Conservation (phyloP, 495 filamentous ascomycete species). For the Podospora sp. region DNA sequence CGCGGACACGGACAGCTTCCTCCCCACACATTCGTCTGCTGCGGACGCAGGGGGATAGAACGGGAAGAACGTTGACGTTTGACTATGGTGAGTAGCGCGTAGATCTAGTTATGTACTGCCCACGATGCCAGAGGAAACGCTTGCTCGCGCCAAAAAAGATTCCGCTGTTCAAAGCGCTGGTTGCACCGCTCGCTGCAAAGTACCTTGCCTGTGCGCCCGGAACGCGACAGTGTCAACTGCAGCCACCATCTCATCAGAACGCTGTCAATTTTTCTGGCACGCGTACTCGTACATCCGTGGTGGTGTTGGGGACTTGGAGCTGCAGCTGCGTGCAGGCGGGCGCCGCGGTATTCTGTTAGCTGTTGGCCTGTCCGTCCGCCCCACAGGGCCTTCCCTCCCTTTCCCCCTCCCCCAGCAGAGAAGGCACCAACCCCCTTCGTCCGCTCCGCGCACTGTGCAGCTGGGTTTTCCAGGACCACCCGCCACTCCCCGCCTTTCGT, state of each 20-base stretch:
- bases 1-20: neutral
- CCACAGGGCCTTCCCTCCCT: neutral
- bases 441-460: slow-evolving; percentile 28
- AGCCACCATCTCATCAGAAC: slow-evolving; percentile 21
- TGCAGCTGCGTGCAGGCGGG: slow-evolving; percentile 37
- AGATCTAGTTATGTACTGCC: neutral
- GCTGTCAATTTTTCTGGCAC: slow-evolving; percentile 12
- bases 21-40: neutral
- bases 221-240: slow-evolving; percentile 29
- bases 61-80: slow-evolving; percentile 14
- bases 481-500: slow-evolving; percentile 52
- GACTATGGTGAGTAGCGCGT: neutral
- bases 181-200: slow-evolving; percentile 28
- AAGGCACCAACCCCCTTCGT: slow-evolving; percentile 35
- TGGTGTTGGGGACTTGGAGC: slow-evolving; percentile 22
- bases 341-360: slow-evolving; percentile 11
- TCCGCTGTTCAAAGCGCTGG: slow-evolving; percentile 22
- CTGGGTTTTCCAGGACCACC: slow-evolving; percentile 34
- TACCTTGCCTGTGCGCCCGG: slow-evolving; percentile 32
- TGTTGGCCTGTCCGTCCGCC: slow-evolving; percentile 19
- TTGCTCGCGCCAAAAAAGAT: slow-evolving; percentile 19
- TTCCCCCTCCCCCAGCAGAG: slow-evolving; percentile 7
- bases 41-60: slow-evolving; percentile 6
- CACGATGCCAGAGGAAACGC: neutral
- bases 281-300: slow-evolving; percentile 11